A percentile compares a stretch with the other conserved stretches of the same genome.
These are phyloP conservation scores for Epicoccum sorghinum DNA, from an alignment of 2,329 filamentous ascomycete species.

Conservation along the genomic window DNA sequence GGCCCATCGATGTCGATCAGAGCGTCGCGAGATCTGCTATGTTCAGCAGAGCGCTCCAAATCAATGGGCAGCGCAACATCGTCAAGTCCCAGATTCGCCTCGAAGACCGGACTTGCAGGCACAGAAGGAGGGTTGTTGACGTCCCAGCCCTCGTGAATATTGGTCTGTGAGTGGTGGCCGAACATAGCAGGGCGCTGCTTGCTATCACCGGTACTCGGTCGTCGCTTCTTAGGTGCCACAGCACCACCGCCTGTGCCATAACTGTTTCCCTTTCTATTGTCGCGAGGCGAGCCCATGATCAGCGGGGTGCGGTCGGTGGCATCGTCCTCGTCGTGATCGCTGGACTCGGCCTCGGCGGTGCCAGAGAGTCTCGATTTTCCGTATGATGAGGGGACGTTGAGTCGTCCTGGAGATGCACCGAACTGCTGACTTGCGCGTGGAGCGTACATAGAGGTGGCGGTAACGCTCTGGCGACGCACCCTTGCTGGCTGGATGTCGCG, in stretches of 20 bases:
- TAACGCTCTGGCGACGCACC: constrained; percentile 53
- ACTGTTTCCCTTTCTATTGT: constrained; percentile 38
- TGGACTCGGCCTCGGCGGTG: constrained; percentile 48
- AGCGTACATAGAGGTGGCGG: constrained; percentile 40
- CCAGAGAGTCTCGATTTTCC: constrained; percentile 38
- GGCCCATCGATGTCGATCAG: constrained; percentile 61
- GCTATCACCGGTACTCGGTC: constrained; percentile 33
- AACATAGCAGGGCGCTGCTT: constrained; percentile 37
- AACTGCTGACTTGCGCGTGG: constrained; percentile 34
- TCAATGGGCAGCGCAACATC: constrained; percentile 75
- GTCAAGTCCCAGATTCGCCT: constrained; percentile 59
- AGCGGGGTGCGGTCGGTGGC: constrained; percentile 62
- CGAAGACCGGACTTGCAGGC: constrained; percentile 62
- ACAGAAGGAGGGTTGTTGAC: constrained; percentile 71
- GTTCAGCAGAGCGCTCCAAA: constrained; percentile 46
- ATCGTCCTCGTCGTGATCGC: constrained; percentile 58
- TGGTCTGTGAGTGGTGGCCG: constrained; percentile 38
- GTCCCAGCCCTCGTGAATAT: constrained; percentile 57
- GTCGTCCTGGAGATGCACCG: constrained; percentile 27
- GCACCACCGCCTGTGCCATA: constrained; percentile 43
- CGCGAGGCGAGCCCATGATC: constrained; percentile 50
- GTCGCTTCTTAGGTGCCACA: constrained; percentile 13
- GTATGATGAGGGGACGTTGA: constrained; percentile 20
- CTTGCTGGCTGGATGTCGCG: constrained; percentile 59
- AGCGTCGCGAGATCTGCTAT: constrained; percentile 48